Base-by-base conservation (phyloP, 345 rosid genomes). In the Bruguiera gymnorhiza region DNA sequence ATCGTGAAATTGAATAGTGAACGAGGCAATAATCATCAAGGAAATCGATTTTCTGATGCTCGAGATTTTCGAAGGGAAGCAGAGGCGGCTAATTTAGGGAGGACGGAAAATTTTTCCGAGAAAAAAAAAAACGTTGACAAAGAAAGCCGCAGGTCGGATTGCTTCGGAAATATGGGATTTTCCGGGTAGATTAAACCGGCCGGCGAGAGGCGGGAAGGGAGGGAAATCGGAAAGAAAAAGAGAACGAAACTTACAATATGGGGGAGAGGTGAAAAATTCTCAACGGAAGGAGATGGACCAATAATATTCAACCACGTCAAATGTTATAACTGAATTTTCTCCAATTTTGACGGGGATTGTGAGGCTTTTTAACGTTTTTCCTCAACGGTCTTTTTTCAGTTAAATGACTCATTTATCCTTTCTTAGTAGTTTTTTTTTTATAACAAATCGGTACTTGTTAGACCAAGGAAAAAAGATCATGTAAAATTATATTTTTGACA, bases 121-220 rank as follows among this genome's bases (percentile, higher is more conserved):
- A 34, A 7, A 7, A 43, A 43, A 43, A 43, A 13, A 13, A 43
- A 11, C 11, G 50, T 13, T 43, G 5, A 43, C 19, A 15, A 43
- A 13, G 50, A 15, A 43, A 43, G 5, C 48, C 31, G 69, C 48
- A 30, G 77, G 66, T 51, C 80, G 75, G 79, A 74, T 65, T 59
- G 56, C 60, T 19, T 67, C 80, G 82, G 86, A 69, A 70, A 63
- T 57, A 8, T 59, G 55, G 11, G 52, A 32, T 71, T 69, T 76
- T 71, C 63, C 79, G 82, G 71, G 81, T 77, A 67, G 75, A 68
- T 68, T 59, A 65, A 50, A 76, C 79, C 82, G 84, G 70, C 84
- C 88, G 76, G 69, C 70, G 70, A 69, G 66, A 29, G 16, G 24
- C 8, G 46, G 65, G 56, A 48, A 16, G 18, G 39, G 50, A 46